These are phyloP conservation scores for Agrocybe pediades DNA, from an alignment of 768 basidiomycete species.

Conservation along the genomic window DNA sequence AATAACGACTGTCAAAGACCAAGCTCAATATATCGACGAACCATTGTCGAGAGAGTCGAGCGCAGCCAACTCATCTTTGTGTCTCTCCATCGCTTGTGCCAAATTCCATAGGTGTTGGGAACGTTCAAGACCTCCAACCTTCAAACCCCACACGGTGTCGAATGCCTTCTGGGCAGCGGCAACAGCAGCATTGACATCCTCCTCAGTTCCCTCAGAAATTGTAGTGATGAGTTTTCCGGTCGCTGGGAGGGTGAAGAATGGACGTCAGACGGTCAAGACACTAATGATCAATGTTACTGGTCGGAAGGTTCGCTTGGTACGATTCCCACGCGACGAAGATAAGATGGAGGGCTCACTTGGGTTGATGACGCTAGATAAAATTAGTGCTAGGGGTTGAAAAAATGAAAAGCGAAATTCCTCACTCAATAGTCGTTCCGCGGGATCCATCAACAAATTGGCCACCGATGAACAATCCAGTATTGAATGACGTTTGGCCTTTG, in stretches of 20 bases:
- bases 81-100: slow-evolving; percentile 60
- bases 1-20: slow-evolving; percentile 22
- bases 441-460: slow-evolving; percentile 65
- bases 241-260: slow-evolving; percentile 39
- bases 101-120: slow-evolving; percentile 62
- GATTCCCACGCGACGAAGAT: neutral
- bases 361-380: slow-evolving; percentile 59
- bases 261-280: slow-evolving; percentile 27
- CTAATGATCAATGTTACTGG: slow-evolving; percentile 24
- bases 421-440: slow-evolving; percentile 67
- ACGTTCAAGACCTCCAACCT: slow-evolving; percentile 53
- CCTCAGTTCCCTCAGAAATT: slow-evolving; percentile 58
- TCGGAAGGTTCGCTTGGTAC: slow-evolving; percentile 9
- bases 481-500: slow-evolving; percentile 57
- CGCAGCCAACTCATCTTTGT: slow-evolving; percentile 68
- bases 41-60: slow-evolving; percentile 75
- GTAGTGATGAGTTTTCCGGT: slow-evolving; percentile 63
- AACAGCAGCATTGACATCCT: slow-evolving; percentile 81
- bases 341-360: slow-evolving; percentile 36
- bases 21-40: slow-evolving; percentile 27
- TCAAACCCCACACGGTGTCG: slow-evolving; percentile 71
- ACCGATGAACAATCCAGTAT: slow-evolving; percentile 75
- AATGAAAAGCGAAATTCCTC: slow-evolving; percentile 24
- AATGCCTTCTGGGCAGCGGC: slow-evolving; percentile 57
- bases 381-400: slow-evolving; percentile 2